Evolutionary conservation across 306 rosid genomes (phyloP), one percentile per base, ranked within the genome.

Genomic region (Fragaria ananassa): DNA sequence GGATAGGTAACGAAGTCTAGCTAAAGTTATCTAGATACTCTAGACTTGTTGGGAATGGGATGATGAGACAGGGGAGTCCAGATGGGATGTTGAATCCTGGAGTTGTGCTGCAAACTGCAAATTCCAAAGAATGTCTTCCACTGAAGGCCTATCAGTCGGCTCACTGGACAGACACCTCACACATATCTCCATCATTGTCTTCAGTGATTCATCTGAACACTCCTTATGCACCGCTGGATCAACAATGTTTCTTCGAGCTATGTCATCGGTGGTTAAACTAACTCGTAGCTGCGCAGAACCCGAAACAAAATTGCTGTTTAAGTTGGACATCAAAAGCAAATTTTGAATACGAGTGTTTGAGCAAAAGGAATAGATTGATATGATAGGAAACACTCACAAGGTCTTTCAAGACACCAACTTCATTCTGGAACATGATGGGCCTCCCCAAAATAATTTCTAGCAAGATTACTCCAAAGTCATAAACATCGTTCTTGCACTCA

Each of bases 91-190:
- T 47, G 88, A 79, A 75, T 87, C 88, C 85, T 95, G 99, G 85
- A 95, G 90, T 78, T 92, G 99, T 67, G 89, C 92, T 62, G 97
- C 97, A 85, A 89, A 95, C 72, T 92, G 97, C 90, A 95, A 75
- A 83, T 91, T 92, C 99, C 99, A 95, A 34, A 95, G 92, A 74
- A 92, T 82, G 77, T 89, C 99, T 81, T 90, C 99, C 13, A 92
- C 90, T 4, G 99, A 89, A 77, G 97, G 99, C 81, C 93, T 86
- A 7, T 82, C 85, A 69, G 80, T 60, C 62, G 87, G 84, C 64
- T 89, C 90, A 46, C 45, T 66, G 15, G 86, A 84, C 66, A 95
- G 85, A 70, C 97, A 92, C 80, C 99, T 87, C 72, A 92, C 79
- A 64, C 99, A 90, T 81, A 95, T 79, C 86, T 92, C 96, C 99